Percentiles rank a stretch among this genome's conserved stretches.
Conservation (phyloP, 2,329 filamentous ascomycete species). For the Cladophialophora carrionii region DNA sequence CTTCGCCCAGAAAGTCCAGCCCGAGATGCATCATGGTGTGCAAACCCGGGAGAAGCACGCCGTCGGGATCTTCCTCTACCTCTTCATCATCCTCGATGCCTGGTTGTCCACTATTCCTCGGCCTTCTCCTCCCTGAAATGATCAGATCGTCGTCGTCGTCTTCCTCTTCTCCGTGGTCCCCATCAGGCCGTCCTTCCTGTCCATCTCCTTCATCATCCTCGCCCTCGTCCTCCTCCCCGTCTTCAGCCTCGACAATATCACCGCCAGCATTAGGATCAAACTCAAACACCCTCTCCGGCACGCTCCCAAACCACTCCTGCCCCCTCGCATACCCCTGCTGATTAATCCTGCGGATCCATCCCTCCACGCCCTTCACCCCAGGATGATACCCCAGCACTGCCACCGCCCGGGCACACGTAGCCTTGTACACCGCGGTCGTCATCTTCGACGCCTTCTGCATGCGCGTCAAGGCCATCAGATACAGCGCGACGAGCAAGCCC, state of each 20-base stretch:
- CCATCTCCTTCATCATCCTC: slow-evolving; percentile 12
- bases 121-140: background rate
- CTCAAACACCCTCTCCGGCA: slow-evolving; percentile 49
- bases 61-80: slow-evolving; percentile 42
- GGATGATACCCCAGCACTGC: slow-evolving; percentile 43
- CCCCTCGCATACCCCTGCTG: slow-evolving; percentile 57
- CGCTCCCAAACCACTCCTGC: slow-evolving; percentile 69
- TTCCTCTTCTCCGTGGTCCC: slow-evolving; percentile 11
- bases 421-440: slow-evolving; percentile 34
- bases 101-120: background rate
- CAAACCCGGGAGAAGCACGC: slow-evolving; percentile 51
- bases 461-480: slow-evolving; percentile 49
- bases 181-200: slow-evolving; percentile 1
- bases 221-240: slow-evolving; percentile 2
- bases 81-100: slow-evolving; percentile 21
- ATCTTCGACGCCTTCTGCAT: slow-evolving; percentile 38
- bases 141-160: slow-evolving; percentile 32
- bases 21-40: slow-evolving; percentile 57
- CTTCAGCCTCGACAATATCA: slow-evolving; percentile 19
- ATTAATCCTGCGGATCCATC: slow-evolving; percentile 62
- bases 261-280: slow-evolving; percentile 36
- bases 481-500: slow-evolving; percentile 49
- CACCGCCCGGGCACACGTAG: slow-evolving; percentile 22
- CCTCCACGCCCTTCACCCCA: slow-evolving; percentile 61
- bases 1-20: slow-evolving; percentile 53